Percentiles rank a stretch among this genome's conserved stretches.
Evolutionary conservation across 2,329 filamentous ascomycete species (phyloP).

Genomic region (Aspergillus fischeri): DNA sequence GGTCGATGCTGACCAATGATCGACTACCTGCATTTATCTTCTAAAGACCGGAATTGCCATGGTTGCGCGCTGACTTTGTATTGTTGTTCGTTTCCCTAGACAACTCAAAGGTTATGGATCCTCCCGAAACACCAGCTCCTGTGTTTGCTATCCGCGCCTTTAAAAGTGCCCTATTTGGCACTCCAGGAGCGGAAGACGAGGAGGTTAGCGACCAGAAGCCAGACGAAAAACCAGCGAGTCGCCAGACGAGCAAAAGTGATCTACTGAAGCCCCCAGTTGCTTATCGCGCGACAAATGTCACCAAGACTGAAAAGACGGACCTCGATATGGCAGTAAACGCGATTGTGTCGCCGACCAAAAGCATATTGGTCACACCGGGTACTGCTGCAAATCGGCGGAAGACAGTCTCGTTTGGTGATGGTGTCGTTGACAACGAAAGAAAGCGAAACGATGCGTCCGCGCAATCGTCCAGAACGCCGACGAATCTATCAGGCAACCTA

Average conservation of each 20-base stretch:
- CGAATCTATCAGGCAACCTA: slow-evolving; percentile 44
- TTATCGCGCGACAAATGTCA: slow-evolving; percentile 16
- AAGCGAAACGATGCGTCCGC: slow-evolving; percentile 43
- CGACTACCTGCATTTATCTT: slow-evolving; percentile 1
- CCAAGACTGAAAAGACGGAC: slow-evolving; percentile 21
- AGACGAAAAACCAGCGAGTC: slow-evolving; percentile 13
- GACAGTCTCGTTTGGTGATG: slow-evolving; percentile 57
- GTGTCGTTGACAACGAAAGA: slow-evolving; percentile 54
- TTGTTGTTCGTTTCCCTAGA: slow-evolving; percentile 18
- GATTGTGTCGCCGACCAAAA: slow-evolving; percentile 53
- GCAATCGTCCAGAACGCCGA: slow-evolving; percentile 46
- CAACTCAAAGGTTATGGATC: slow-evolving; percentile 53
- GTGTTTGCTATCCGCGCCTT: slow-evolving; percentile 65
- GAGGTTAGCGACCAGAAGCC: slow-evolving; percentile 20
- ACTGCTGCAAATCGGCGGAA: slow-evolving; percentile 55
- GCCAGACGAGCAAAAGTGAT: slow-evolving; percentile 19
- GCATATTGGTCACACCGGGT: slow-evolving; percentile 62
- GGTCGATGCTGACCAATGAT: slow-evolving; percentile 7
- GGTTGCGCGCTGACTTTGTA: slow-evolving; percentile 2
- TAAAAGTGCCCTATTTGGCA: slow-evolving; percentile 62
- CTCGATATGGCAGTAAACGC: slow-evolving; percentile 23
- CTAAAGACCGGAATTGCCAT: background rate
- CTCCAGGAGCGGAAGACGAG: slow-evolving; percentile 51
- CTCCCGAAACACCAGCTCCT: slow-evolving; percentile 62
- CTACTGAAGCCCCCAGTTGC: slow-evolving; percentile 14